These are phyloP conservation scores for Marasmius oreades DNA, from an alignment of 1,284 basidiomycete genomes.

Conservation along the genomic window DNA sequence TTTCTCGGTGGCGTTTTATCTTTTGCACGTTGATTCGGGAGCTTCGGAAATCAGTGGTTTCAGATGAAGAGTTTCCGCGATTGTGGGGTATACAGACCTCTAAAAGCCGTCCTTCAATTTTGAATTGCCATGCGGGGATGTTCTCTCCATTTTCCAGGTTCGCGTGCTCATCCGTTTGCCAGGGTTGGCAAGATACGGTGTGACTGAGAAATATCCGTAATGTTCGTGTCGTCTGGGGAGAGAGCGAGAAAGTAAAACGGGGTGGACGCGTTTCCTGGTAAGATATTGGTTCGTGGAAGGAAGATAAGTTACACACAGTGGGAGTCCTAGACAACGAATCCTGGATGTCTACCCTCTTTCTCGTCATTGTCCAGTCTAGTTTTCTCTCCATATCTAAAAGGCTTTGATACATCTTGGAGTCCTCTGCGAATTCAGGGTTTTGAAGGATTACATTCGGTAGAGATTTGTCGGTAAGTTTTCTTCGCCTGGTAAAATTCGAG, in stretches of 20 bases:
- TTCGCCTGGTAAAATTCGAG: slow-evolving; percentile 44
- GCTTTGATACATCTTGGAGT: slow-evolving; percentile 85
- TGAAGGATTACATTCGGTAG: slow-evolving; percentile 70
- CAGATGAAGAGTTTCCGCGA: too few species aligned
- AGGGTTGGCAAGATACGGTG: slow-evolving; percentile 81
- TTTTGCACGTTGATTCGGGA: slow-evolving; percentile 57
- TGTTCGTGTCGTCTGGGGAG: slow-evolving; percentile 72
- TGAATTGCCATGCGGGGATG: slow-evolving; percentile 88
- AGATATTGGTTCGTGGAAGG: not conserved
- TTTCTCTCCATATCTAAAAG: slow-evolving; percentile 87
- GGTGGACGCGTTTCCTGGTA: not conserved
- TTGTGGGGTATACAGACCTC: slow-evolving; percentile 46
- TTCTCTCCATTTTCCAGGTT: slow-evolving; percentile 69
- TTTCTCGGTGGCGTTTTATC: slow-evolving; percentile 71
- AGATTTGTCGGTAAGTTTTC: slow-evolving; percentile 78
- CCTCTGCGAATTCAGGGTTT: slow-evolving; percentile 68
- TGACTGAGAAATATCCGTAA: slow-evolving; percentile 89
- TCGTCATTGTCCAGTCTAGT: slow-evolving; percentile 92
- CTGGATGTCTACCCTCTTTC: slow-evolving; percentile 88
- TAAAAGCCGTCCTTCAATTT: slow-evolving; percentile 85
- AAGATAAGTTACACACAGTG: slow-evolving; percentile 39
- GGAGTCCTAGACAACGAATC: slow-evolving; percentile 69
- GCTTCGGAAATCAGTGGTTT: slow-evolving; percentile 27
- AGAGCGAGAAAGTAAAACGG: too few species aligned
- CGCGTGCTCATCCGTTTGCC: slow-evolving; percentile 56